Evolutionary conservation across 1,284 basidiomycete genomes (phyloP).

Genomic region (Ceratobasidium sp.): DNA sequence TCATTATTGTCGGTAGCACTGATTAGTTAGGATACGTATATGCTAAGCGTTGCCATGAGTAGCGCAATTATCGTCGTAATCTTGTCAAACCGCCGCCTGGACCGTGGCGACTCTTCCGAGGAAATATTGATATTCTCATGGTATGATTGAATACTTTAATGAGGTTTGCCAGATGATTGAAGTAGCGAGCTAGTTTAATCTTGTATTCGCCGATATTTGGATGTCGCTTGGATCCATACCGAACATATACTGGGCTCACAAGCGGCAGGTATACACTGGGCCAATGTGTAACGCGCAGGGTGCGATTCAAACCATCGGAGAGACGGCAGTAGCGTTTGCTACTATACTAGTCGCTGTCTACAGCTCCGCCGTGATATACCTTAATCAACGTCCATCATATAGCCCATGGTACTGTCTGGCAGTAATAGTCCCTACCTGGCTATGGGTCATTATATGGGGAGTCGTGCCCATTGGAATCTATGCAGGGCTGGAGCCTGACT

Average conservation of each 20-base stretch:
- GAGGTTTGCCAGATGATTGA: not conserved
- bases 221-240: constrained; percentile 49
- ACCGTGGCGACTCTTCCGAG: constrained; percentile 39
- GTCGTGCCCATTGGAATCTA: not conserved
- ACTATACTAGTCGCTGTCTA: constrained; percentile 48
- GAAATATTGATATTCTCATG: constrained; percentile 32
- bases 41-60: not conserved
- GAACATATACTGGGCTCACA: constrained; percentile 47
- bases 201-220: constrained; percentile 50
- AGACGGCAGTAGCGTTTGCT: constrained; percentile 49
- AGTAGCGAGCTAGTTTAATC: constrained; percentile 36
- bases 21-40: no score
- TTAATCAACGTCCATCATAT: constrained; percentile 5
- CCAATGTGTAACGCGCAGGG: constrained; percentile 50
- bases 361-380: constrained; percentile 45
- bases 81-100: not conserved
- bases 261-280: constrained; percentile 47
- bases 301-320: constrained; percentile 49
- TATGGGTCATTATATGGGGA: constrained; percentile 24
- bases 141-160: not conserved
- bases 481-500: not conserved
- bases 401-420: constrained; percentile 19
- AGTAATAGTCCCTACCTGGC: not conserved
- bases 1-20: not conserved
- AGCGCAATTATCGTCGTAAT: constrained; percentile 27